A percentile compares a stretch with the other conserved stretches of the same genome.
phyloP scores from a whole-genome alignment of 1,139 yeast species.

The Eremothecium sinecaudum region DNA sequence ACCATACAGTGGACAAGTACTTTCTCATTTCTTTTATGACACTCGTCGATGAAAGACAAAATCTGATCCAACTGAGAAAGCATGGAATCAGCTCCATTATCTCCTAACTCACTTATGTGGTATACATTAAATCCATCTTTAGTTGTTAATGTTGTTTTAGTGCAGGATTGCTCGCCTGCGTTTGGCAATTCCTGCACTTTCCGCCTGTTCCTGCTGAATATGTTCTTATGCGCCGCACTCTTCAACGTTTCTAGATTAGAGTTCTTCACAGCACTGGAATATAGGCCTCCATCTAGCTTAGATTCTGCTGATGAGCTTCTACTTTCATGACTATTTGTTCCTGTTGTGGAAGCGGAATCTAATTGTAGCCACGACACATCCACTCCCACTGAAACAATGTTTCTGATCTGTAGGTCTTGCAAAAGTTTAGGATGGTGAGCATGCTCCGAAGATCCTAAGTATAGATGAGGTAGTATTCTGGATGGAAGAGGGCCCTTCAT shows the following conservation, averaged over 20 bases:
- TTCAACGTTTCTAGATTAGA: neutral
- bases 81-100: conserved; percentile 45
- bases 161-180: conserved; percentile 4
- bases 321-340: neutral
- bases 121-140: conserved; percentile 31
- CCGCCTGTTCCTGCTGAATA: conserved; percentile 1
- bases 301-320: neutral
- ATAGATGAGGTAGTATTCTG: conserved; percentile 69
- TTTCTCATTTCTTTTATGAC: conserved; percentile 34
- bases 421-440: conserved; percentile 66
- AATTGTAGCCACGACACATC: conserved; percentile 43
- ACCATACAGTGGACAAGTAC: conserved; percentile 82
- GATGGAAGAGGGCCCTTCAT: conserved; percentile 36
- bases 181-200: conserved; percentile 18
- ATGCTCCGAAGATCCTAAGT: conserved; percentile 76
- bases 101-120: conserved; percentile 37
- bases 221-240: neutral
- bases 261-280: neutral
- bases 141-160: neutral
- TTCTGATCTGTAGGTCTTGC: conserved; percentile 55
- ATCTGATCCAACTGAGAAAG: conserved; percentile 37
- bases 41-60: conserved; percentile 37
- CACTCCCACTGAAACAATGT: conserved; percentile 85
- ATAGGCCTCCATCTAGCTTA: neutral
- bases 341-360: neutral